Conservation (phyloP, 140 eudicot species). For the Stevia rebaudiana region DNA sequence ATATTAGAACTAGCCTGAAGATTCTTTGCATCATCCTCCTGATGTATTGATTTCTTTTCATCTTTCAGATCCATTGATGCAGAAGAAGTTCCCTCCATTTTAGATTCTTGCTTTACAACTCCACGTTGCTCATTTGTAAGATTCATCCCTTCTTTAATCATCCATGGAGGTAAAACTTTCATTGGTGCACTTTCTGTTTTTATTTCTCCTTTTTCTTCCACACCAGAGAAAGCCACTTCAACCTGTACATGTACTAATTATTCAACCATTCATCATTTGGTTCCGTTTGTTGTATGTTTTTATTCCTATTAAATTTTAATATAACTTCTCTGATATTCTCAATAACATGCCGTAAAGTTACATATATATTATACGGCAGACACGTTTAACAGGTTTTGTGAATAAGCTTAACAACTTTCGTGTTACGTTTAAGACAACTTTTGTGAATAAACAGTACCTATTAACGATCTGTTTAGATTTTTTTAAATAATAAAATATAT, state of each 20-base stretch:
- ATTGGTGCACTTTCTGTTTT: constrained; percentile 42
- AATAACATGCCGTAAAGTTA: no score
- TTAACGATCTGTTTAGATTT: no score
- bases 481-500: no score
- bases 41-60: constrained; percentile 53
- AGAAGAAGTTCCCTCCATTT: constrained; percentile 44
- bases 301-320: no score
- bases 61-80: constrained; percentile 34
- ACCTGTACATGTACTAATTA: constrained; percentile 31
- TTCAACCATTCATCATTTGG: no score
- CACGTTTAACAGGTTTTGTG: no score
- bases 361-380: no score
- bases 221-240: constrained; percentile 70
- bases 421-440: no score
- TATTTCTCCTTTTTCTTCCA: constrained; percentile 42
- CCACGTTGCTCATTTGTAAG: constrained; percentile 71
- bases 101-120: constrained; percentile 48
- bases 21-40: constrained; percentile 42
- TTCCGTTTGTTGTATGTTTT: no score
- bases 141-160: constrained; percentile 82
- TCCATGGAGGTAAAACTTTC: constrained; percentile 89
- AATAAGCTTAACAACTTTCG: no score
- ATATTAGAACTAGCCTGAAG: constrained; percentile 38
- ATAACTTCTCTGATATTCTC: no score
- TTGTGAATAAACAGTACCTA: no score